These are phyloP conservation scores for Rhodotorula kratochvilovae DNA, from an alignment of 768 basidiomycete species.

Conservation along the genomic window DNA sequence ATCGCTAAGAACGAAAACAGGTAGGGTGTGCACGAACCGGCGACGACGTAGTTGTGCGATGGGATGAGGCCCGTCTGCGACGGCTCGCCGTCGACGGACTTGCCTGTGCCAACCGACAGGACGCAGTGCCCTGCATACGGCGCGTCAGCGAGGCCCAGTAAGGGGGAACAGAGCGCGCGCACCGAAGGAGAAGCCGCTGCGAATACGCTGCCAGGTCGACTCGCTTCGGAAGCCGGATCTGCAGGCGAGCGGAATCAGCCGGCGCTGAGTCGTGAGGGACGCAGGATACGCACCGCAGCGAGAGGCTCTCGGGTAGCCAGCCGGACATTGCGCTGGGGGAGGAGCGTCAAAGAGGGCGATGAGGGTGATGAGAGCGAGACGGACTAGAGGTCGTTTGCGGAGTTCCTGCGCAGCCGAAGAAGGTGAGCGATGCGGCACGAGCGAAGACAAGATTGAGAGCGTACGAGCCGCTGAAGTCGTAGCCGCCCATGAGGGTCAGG, in stretches of 20 bases:
- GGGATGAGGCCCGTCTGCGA: neutral
- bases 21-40: slow-evolving; percentile 14
- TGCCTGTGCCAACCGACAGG: slow-evolving; percentile 25
- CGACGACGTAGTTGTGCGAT: slow-evolving; percentile 33
- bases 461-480: slow-evolving; percentile 36
- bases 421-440: neutral
- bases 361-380: neutral
- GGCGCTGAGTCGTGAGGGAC: no score
- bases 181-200: slow-evolving; percentile 14
- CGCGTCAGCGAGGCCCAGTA: neutral
- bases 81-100: neutral
- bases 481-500: slow-evolving; percentile 25
- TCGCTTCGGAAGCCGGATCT: slow-evolving; percentile 11
- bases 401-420: slow-evolving; percentile 12
- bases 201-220: slow-evolving; percentile 12
- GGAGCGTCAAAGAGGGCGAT: neutral
- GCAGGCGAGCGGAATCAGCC: neutral
- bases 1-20: no score
- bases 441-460: neutral
- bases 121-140: slow-evolving; percentile 24
- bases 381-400: slow-evolving; percentile 33
- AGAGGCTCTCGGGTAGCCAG: slow-evolving; percentile 33
- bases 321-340: slow-evolving; percentile 22
- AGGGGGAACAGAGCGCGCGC: neutral
- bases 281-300: neutral